Evolutionary conservation across 108 stramenopile species (phyloP).

Genomic region (Fragilariopsis cylindrus): DNA sequence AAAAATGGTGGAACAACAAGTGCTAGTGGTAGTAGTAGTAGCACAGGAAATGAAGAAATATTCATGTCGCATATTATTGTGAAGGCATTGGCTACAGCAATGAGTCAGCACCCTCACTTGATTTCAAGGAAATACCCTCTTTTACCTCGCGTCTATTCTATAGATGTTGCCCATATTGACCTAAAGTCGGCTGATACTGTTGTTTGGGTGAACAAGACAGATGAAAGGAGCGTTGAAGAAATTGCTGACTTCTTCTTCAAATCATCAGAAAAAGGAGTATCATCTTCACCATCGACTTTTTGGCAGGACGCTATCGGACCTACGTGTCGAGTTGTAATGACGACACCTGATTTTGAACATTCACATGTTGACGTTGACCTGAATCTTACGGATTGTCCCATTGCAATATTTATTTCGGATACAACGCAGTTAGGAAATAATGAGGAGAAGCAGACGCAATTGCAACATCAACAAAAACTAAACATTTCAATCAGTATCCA

Average conservation of each 20-base stretch:
- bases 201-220: slow-evolving; percentile 10
- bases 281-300: neutral
- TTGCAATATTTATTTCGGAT: neutral
- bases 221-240: slow-evolving; percentile 11
- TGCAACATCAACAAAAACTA: neutral
- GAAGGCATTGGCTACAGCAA: slow-evolving; percentile 38
- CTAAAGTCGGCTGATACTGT: neutral
- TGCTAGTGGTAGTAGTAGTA: neutral
- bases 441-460: neutral
- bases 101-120: slow-evolving; percentile 27
- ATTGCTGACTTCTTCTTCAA: slow-evolving; percentile 8
- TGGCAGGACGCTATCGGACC: slow-evolving; percentile 14
- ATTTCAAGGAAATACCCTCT: neutral
- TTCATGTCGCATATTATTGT: slow-evolving; percentile 48
- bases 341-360: slow-evolving; percentile 29
- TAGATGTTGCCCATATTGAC: slow-evolving; percentile 15
- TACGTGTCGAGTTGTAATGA: slow-evolving; percentile 28
- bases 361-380: slow-evolving; percentile 19
- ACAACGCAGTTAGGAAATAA: neutral
- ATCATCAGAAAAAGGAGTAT: neutral
- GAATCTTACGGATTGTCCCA: slow-evolving; percentile 22
- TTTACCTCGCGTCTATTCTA: slow-evolving; percentile 23
- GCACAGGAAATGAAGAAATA: neutral
- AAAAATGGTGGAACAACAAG: slow-evolving; percentile 1
- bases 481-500: slow-evolving; percentile 29